Percentiles rank a stretch among this genome's conserved stretches.
Conservation (phyloP, 2,329 filamentous ascomycete species). For the Lecanicillium sp. region DNA sequence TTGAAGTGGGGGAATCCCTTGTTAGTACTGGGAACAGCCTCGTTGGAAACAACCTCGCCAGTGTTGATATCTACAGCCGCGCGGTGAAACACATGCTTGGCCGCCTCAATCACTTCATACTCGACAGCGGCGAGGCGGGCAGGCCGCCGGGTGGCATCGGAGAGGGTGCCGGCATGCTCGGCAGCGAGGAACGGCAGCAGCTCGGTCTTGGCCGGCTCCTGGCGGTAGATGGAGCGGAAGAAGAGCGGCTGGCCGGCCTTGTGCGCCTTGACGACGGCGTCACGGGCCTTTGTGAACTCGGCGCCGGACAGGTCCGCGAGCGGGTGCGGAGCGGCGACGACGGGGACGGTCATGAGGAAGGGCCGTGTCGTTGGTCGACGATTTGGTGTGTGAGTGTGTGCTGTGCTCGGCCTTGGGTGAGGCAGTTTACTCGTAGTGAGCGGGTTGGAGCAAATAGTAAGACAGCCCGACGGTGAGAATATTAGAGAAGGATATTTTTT, state of each 20-base stretch:
- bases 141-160: conserved; percentile 33
- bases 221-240: conserved; percentile 54
- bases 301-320: conserved; percentile 39
- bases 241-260: conserved; percentile 17
- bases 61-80: conserved; percentile 30
- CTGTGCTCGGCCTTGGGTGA: not conserved
- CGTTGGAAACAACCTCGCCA: conserved; percentile 19
- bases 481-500: too few relatives aligned
- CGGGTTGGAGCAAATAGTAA: too few relatives aligned
- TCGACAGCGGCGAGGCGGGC: conserved; percentile 38
- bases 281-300: conserved; percentile 42
- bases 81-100: conserved; percentile 25
- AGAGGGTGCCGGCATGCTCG: conserved; percentile 45
- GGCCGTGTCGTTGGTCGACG: not conserved
- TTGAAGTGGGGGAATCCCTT: conserved; percentile 30
- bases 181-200: conserved; percentile 54
- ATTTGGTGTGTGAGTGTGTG: not conserved
- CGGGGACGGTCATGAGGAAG: conserved; percentile 6
- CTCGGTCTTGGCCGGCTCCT: conserved; percentile 53
- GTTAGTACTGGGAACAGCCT: conserved; percentile 13
- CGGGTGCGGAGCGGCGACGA: conserved; percentile 25
- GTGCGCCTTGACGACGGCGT: conserved; percentile 30
- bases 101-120: conserved; percentile 31
- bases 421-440: too few relatives aligned
- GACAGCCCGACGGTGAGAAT: too few relatives aligned